Evolutionary conservation across 1,139 yeast species (phyloP).

Genomic region (Candida frijolesensis): DNA sequence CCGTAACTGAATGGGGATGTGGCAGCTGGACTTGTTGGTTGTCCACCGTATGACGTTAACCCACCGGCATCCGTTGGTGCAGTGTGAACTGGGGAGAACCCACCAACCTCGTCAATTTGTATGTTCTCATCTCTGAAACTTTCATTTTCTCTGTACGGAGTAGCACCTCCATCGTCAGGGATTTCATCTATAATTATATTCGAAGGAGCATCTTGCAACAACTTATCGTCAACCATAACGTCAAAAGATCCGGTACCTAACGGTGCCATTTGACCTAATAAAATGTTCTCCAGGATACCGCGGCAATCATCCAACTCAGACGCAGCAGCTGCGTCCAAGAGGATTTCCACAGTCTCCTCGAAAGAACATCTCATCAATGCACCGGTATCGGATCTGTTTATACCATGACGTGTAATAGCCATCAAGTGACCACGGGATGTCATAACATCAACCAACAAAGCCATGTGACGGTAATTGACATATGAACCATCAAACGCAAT

Average conservation of each 20-base stretch:
- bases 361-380: conserved; percentile 99
- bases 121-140: conserved; percentile 72
- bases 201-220: conserved; percentile 69
- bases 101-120: conserved; percentile 80
- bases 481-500: conserved; percentile 99
- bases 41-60: conserved; percentile 85
- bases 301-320: conserved; percentile 98
- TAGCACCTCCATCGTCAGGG: conserved; percentile 80
- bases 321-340: conserved; percentile 96
- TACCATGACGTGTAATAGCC: conserved; percentile 99
- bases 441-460: conserved; percentile 96
- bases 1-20: conserved; percentile 63
- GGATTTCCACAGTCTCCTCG: conserved; percentile 97
- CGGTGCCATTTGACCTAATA: conserved; percentile 98
- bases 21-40: conserved; percentile 55
- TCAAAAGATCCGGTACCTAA: conserved; percentile 98
- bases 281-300: conserved; percentile 97
- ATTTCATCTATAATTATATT: conserved; percentile 47
- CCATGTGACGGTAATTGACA: conserved; percentile 98
- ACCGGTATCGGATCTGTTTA: conserved; percentile 97
- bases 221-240: conserved; percentile 89
- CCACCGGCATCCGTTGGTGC: conserved; percentile 89
- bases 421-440: conserved; percentile 97
- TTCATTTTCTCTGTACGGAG: conserved; percentile 85
- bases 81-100: conserved; percentile 92